Base-by-base conservation (phyloP, 768 basidiomycete species). In the Hericium rajendrae region DNA sequence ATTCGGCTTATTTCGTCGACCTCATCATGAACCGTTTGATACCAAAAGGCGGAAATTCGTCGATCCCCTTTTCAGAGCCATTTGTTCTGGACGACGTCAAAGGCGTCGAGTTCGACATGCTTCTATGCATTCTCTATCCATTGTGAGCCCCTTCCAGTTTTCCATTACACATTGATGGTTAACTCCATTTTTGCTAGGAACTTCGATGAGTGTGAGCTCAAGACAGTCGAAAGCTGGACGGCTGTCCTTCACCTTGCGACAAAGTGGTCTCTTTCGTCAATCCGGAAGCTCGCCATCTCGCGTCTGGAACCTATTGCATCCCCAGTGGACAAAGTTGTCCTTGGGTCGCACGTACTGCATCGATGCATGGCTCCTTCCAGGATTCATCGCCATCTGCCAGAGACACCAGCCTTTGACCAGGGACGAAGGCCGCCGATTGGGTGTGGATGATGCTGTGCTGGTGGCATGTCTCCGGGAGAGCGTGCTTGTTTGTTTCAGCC, bases 61-160 rank as follows among this genome's bases (percentile, higher is more conserved):
- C 16, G 9, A 11, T 38, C 10, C 15, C 5, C 0, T 18, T 13
- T 6, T 20, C 28, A 18, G 20, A 10, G n/a, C 20, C 40, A 40
- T 28, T 61, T 16, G 38, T 53, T 18, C 20, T 61, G 5, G 16
- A 43, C n/a, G 55, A 55, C 10, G 16, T 61, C 16, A 41, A 59
- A 28, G 24, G 48, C 15, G 53, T 22, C 1, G 60, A 63, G 1
- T 61, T 63, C 3, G 62, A 63, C 5, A 57, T 60, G 0, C 53
- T 63, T 28, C 62, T 64, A 40, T 64, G 59, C 4, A 38, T 64
- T 20, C 18, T 64, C 41, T 64, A 64, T 38, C 61, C 62, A 9
- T 9, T 22, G 62, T 64, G 26, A 55, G 61, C 51, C 52, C 18
- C 3, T 28, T n/a, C 18, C 10, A 26, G 8, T 28, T 32, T 41